Evolutionary conservation across 257 asterid species (phyloP).

Genomic region (Penstemon eatonii): DNA sequence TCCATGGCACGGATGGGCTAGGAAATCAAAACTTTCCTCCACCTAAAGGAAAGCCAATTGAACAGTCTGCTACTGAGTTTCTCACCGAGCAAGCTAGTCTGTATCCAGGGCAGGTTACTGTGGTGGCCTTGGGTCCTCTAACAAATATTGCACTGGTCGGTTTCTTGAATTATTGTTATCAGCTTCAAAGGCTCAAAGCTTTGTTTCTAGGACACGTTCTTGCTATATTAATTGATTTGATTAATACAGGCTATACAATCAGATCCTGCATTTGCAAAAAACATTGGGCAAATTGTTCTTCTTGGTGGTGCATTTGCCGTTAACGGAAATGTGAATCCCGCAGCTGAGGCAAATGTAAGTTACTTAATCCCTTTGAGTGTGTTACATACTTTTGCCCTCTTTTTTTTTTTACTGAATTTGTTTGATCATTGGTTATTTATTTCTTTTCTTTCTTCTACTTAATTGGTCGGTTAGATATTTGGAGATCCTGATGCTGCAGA

Average conservation of each 20-base stretch:
- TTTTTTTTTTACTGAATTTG: conserved; percentile 12
- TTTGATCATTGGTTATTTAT: conserved; percentile 7
- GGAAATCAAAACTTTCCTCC: conserved; percentile 98
- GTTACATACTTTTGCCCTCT: not conserved
- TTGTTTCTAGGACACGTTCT: conserved; percentile 14
- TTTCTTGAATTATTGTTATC: conserved; percentile 23
- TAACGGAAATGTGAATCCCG: conserved; percentile 95
- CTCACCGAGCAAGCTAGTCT: conserved; percentile 67
- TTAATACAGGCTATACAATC: conserved; percentile 77
- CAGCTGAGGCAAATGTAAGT: conserved; percentile 97
- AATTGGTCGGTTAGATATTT: conserved; percentile 56
- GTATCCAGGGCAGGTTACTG: conserved; percentile 83
- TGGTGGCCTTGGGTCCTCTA: conserved; percentile 97
- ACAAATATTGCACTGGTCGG: conserved; percentile 91
- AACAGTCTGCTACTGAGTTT: conserved; percentile 75
- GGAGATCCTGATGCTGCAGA: conserved; percentile 99
- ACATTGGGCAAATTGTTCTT: conserved; percentile 78
- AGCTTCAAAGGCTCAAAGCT: conserved; percentile 3
- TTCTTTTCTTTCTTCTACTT: conserved; percentile 11
- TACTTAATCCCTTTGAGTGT: conserved; percentile 21
- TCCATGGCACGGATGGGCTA: conserved; percentile 97
- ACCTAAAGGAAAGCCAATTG: conserved; percentile 75
- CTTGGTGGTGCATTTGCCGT: conserved; percentile 99
- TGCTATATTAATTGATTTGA: conserved; percentile 20
- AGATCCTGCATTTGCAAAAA: conserved; percentile 76